These are phyloP conservation scores for Alternaria sp. DNA, from an alignment of 2,329 filamentous ascomycete genomes.

Conservation along the genomic window DNA sequence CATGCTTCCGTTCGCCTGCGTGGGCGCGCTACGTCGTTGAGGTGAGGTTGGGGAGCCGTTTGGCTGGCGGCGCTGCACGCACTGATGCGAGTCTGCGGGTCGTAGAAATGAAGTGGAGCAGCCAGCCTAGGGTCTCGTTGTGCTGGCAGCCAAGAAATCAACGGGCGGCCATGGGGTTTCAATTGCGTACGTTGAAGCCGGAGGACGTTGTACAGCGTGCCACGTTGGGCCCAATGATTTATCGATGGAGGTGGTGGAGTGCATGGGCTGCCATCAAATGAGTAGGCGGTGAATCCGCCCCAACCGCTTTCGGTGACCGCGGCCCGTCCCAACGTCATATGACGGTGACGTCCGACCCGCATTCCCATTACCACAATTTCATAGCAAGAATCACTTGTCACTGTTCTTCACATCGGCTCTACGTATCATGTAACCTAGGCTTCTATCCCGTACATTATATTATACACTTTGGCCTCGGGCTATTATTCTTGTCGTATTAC, in stretches of 20 bases:
- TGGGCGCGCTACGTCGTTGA: conserved; percentile 29
- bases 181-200: conserved; percentile 39
- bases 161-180: conserved; percentile 38
- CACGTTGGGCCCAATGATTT: conserved; percentile 48
- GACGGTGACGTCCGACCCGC: conserved; percentile 12
- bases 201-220: conserved; percentile 42
- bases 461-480: not conserved
- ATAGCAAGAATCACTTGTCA: too few relatives aligned
- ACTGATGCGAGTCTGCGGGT: conserved; percentile 20
- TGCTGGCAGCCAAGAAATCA: conserved; percentile 30
- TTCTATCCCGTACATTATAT: not conserved
- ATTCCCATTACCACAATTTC: not conserved
- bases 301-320: conserved; percentile 42
- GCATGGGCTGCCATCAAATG: conserved; percentile 37
- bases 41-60: conserved; percentile 20
- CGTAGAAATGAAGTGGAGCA: conserved; percentile 17
- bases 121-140: conserved; percentile 22
- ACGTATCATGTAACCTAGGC: not conserved
- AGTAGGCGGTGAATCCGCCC: conserved; percentile 40
- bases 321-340: conserved; percentile 32
- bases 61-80: conserved; percentile 24
- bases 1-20: conserved; percentile 46
- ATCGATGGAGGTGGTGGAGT: conserved; percentile 31
- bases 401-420: not conserved
- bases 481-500: too few relatives aligned